A percentile compares a stretch with the other conserved stretches of the same genome.
Evolutionary conservation across 2,329 filamentous ascomycete species (phyloP).

Genomic region (Aspergillus pseudoviridinutans): DNA sequence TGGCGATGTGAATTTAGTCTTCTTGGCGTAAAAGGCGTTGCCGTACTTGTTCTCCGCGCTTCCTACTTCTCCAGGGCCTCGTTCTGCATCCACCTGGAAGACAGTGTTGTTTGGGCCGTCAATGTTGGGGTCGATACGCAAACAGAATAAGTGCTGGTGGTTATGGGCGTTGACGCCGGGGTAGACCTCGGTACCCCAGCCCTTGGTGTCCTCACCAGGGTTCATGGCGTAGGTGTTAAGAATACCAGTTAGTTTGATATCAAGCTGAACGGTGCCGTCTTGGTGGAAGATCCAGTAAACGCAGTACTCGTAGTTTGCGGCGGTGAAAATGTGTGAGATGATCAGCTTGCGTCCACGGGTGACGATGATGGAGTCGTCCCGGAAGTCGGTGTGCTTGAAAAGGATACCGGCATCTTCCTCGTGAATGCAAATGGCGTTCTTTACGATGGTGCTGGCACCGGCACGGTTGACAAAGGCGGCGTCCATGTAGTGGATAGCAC

Average conservation of each 20-base stretch:
- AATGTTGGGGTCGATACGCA: slow-evolving; percentile 81
- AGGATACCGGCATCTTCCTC: slow-evolving; percentile 89
- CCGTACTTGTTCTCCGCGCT: slow-evolving; percentile 81
- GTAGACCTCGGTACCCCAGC: slow-evolving; percentile 90
- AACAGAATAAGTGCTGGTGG: slow-evolving; percentile 91
- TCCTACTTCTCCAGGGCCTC: slow-evolving; percentile 69
- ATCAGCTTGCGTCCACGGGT: slow-evolving; percentile 82
- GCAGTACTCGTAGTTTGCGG: slow-evolving; percentile 93
- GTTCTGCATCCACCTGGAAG: slow-evolving; percentile 73
- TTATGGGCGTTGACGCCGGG: slow-evolving; percentile 91
- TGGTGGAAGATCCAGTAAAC: slow-evolving; percentile 88
- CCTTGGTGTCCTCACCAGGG: slow-evolving; percentile 73
- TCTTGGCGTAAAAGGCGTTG: slow-evolving; percentile 83
- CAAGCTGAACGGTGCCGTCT: slow-evolving; percentile 86
- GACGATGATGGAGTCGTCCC: slow-evolving; percentile 80
- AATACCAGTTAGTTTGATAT: slow-evolving; percentile 88
- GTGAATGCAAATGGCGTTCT: slow-evolving; percentile 93
- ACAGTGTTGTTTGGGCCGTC: slow-evolving; percentile 82
- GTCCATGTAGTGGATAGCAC: slow-evolving; percentile 83
- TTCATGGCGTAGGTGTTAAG: slow-evolving; percentile 85
- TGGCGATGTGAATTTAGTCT: slow-evolving; percentile 72
- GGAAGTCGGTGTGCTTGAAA: slow-evolving; percentile 93
- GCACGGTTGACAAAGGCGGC: slow-evolving; percentile 76
- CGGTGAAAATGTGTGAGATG: slow-evolving; percentile 88
- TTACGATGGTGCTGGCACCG: slow-evolving; percentile 73